Base-by-base conservation (phyloP, 805 yeast genomes). In the Teunomyces atbi region DNA sequence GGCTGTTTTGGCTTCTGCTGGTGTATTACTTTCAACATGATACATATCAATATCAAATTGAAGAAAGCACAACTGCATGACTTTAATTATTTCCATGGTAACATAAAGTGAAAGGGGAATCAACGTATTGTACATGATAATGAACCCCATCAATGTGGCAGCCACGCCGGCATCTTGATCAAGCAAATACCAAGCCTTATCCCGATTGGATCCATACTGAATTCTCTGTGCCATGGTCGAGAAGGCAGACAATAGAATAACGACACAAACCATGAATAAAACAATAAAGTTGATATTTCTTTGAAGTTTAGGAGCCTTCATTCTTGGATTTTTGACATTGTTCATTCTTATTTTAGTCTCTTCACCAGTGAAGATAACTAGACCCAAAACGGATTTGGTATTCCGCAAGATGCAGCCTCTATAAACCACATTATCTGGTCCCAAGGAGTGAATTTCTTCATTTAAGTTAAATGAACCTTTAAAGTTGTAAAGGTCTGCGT, bases 1-100 rank as follows among this genome's bases (percentile, higher is more conserved):
- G 0, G 98, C 96, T 0, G 98, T 91, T 61, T 92, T 83, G 0
- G 97, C 95, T 56, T 88, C 96, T 41, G 96, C 92, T 0, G 96
- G 96, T 0, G 96, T 94, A 58, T 94, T 81, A 6, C 89, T 78
- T 27, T 81, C 86, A 13, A 73, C 74, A 61, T 94, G 89, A 59
- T 92, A 94, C 96, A 94, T 89, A 66, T 95, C 98, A 41, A 94
- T 80, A 66, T 94, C 99, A 79, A 83, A 83, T 61, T 89, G 95
- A 58, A 94, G 72, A 46, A 90, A 73, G 35, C 84, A 65, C 64
- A 89, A 77, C 64, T 94, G 99, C 70, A 86, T 81, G 6, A 87
- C 86, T 61, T 94, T 94, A 60, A 91, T 90, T 50, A 94, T 85
- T 63, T 95, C 99, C 89, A 92, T 88, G 0, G 98, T 90, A 16